Conservation (phyloP, 2,329 filamentous ascomycete species). For the Xylaria sp. region DNA sequence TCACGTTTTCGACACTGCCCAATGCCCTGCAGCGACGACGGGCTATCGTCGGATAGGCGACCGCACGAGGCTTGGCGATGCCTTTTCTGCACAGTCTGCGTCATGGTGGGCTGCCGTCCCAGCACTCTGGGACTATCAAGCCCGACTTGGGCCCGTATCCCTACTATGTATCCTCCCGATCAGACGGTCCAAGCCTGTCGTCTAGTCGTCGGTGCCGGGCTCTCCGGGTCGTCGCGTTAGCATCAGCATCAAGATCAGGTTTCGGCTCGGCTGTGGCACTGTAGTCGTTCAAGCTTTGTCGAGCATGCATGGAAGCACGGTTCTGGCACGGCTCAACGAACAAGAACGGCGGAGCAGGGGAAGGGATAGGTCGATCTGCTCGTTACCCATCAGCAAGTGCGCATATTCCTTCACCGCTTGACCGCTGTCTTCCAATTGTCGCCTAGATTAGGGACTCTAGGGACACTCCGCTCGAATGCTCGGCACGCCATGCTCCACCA, state of each 20-base stretch:
- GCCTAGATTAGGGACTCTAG: slow-evolving; percentile 32
- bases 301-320: slow-evolving; percentile 20
- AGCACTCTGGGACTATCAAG: slow-evolving; percentile 44
- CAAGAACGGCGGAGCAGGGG: slow-evolving; percentile 25
- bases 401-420: slow-evolving; percentile 49
- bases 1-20: slow-evolving; percentile 31
- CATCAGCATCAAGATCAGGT: slow-evolving; percentile 24
- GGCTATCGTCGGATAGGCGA: slow-evolving; percentile 40
- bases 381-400: slow-evolving; percentile 40
- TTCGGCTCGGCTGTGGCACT: slow-evolving; percentile 27
- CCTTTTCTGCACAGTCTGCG: slow-evolving; percentile 46
- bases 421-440: slow-evolving; percentile 45
- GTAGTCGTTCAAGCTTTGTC: slow-evolving; percentile 27
- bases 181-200: slow-evolving; percentile 44
- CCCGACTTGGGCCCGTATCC: slow-evolving; percentile 39
- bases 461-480: slow-evolving; percentile 46
- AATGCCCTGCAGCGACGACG: slow-evolving; percentile 38
- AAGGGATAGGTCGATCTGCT: slow-evolving; percentile 36
- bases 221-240: slow-evolving; percentile 30
- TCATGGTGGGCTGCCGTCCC: slow-evolving; percentile 46
- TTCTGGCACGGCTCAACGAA: slow-evolving; percentile 27
- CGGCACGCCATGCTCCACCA: slow-evolving; percentile 45
- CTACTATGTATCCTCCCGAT: slow-evolving; percentile 30
- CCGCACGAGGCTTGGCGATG: slow-evolving; percentile 46
- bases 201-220: slow-evolving; percentile 28